Base-by-base conservation (phyloP, 75 land plant species). In the Selaginella moellendorffii region DNA sequence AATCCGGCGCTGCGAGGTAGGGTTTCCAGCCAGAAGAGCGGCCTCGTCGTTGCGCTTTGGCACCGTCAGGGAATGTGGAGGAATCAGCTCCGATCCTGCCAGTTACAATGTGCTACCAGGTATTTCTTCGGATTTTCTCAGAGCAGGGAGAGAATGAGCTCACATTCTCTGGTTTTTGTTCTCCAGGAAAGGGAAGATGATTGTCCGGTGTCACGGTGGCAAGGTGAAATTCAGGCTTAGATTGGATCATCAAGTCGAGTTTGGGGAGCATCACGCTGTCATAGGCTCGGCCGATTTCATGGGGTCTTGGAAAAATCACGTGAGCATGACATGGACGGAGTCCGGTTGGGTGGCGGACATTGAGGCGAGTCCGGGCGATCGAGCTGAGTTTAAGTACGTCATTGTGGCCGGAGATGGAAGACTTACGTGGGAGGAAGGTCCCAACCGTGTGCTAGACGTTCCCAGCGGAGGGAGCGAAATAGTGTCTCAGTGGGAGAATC, bases 161-260 rank as follows among this genome's bases (percentile, higher is more conserved):
- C n/a, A n/a, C n/a, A n/a, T n/a, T n/a, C n/a, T n/a, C n/a, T n/a
- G n/a, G n/a, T n/a, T n/a, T n/a, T n/a, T n/a, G n/a, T n/a, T n/a
- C n/a, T n/a, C n/a, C n/a, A n/a, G n/a, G n/a, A n/a, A n/a, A n/a
- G n/a, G n/a, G n/a, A n/a, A n/a, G n/a, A n/a, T n/a, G n/a, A n/a
- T n/a, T n/a, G n/a, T n/a, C n/a, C n/a, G n/a, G n/a, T n/a, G n/a
- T n/a, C n/a, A 17, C 19, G 30, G 30, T 19, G 51, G 51, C 24
- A 82, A 75, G 53, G 83, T 81, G 26, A 64, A 63, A 53, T 29
- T 93, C 24, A 69, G 53, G 18, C 2, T 93, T 21, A 61, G 70
- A 26, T 36, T 93, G 59, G 77, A 78, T 66, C 96, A 93, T 61
- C 98, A 89, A 66, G 98, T 93, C 27, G 66, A 77, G 27, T 93